Conservation (phyloP, 179 eudicot species). For the Sideroxylon spinosum region DNA sequence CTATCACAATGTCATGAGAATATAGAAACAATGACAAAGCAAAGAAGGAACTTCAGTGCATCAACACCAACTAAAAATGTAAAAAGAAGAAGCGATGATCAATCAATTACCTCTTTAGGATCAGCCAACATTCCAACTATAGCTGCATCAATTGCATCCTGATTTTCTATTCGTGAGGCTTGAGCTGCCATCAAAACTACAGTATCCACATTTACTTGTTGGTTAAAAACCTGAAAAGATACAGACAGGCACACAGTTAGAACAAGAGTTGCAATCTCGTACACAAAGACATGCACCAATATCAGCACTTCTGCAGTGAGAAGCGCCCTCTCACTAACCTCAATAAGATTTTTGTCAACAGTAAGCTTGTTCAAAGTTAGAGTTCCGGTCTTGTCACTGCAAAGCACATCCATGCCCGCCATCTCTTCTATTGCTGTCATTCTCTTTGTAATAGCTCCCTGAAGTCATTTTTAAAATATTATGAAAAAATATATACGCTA, state of each 20-base stretch:
- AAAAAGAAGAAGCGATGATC: not conserved
- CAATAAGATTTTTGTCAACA: slow-evolving; percentile 63
- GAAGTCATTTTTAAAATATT: slow-evolving; percentile 12
- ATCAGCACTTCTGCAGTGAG: not conserved
- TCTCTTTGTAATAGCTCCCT: slow-evolving; percentile 75
- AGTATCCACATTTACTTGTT: slow-evolving; percentile 49
- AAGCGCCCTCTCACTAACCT: slow-evolving; percentile 24
- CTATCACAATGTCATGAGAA: too few relatives aligned
- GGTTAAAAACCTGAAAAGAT: slow-evolving; percentile 41
- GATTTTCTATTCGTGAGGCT: slow-evolving; percentile 63
- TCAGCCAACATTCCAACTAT: slow-evolving; percentile 58
- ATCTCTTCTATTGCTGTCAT: slow-evolving; percentile 75
- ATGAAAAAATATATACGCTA: not conserved
- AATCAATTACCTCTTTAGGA: slow-evolving; percentile 47
- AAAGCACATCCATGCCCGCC: slow-evolving; percentile 74
- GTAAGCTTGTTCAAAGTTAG: slow-evolving; percentile 68
- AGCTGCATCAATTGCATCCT: slow-evolving; percentile 70
- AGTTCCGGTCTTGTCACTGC: slow-evolving; percentile 73
- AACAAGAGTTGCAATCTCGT: not conserved
- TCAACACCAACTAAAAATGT: not conserved
- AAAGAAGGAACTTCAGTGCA: not conserved
- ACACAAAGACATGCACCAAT: not conserved
- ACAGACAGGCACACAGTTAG: not conserved
- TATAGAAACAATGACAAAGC: too few relatives aligned
- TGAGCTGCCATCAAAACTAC: slow-evolving; percentile 62